Percentiles rank a stretch among this genome's conserved stretches.
These are phyloP conservation scores for Polygonum aviculare DNA, from an alignment of 148 eudicot species.

Conservation along the genomic window DNA sequence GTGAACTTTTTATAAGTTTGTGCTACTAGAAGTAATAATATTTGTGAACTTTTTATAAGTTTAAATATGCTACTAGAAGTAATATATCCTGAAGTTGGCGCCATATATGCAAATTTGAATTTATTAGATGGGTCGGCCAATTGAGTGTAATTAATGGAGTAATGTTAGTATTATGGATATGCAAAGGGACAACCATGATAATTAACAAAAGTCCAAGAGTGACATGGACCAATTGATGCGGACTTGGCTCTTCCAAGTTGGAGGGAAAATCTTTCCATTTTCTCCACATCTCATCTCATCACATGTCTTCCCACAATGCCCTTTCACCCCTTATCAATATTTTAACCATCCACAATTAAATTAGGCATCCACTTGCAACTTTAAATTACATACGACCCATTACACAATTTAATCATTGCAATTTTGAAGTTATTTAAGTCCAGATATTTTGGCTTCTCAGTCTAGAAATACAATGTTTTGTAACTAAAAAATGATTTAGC, in stretches of 20 bases:
- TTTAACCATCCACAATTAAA: background rate
- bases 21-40: too few relatives aligned
- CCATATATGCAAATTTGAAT: background rate
- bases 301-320: background rate
- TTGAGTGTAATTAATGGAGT: background rate
- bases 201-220: slow-evolving; percentile 2
- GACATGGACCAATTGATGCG: background rate
- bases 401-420: background rate
- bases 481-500: too few relatives aligned
- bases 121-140: background rate
- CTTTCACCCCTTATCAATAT: background rate
- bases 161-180: background rate
- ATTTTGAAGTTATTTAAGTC: too few relatives aligned
- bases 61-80: background rate
- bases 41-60: background rate
- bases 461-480: too few relatives aligned
- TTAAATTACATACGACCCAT: background rate
- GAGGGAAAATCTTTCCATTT: background rate
- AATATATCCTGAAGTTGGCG: background rate
- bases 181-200: background rate
- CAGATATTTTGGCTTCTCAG: too few relatives aligned
- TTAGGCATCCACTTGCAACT: background rate
- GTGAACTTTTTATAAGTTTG: too few relatives aligned
- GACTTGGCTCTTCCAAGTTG: background rate
- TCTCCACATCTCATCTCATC: background rate